Evolutionary conservation across 495 filamentous ascomycete genomes (phyloP), one percentile per base, ranked within the genome.

Genomic region (Zalerion maritima): DNA sequence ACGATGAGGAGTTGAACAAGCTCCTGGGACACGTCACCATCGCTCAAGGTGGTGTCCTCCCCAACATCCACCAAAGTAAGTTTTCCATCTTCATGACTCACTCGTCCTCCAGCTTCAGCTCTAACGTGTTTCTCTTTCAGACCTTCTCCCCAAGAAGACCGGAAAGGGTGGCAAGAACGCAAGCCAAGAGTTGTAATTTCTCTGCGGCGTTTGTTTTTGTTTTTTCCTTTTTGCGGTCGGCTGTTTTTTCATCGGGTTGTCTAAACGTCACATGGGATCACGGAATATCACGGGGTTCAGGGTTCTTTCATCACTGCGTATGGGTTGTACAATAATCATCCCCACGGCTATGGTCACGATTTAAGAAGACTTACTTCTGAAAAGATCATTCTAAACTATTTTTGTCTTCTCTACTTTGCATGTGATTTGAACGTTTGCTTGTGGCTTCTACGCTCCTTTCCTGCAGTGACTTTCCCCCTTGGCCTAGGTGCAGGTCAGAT

Each of bases 1-100:
- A 96, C 61, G 89, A 97, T 60, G 86, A 97, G 74, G 89, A 97
- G 60, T 60, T 97, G 83, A 96, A 97, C 79, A 97, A 97, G 73
- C 84, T 97, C 27, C 70, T 97, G 31, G 89, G 89, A 34, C 89
- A 96, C 54, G 89, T 96, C 64, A 97, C 89, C 54, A 97, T 97
- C 49, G 89, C 89, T 50, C 89, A 96, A 64, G 89, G 89, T 67
- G 89, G 89, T 93, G 89, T 97, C 41, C 71, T 97, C 31, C 89
- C 89, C 55, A 93, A 93, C 73, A 92, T 93, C 41, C 85, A 94
- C 69, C 82, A 91, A 60, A 94, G 85, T 94, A 71, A 42, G 85
- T 71, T 37, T 32, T 40, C 21, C 8, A 2, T 13, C n/a, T 28
- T 21, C 21, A n/a, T 23, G 4, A 5, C 0, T 10, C 16, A 29